These are phyloP conservation scores for Geranium rotundifolium DNA, from an alignment of 345 rosid species.

Conservation along the genomic window DNA sequence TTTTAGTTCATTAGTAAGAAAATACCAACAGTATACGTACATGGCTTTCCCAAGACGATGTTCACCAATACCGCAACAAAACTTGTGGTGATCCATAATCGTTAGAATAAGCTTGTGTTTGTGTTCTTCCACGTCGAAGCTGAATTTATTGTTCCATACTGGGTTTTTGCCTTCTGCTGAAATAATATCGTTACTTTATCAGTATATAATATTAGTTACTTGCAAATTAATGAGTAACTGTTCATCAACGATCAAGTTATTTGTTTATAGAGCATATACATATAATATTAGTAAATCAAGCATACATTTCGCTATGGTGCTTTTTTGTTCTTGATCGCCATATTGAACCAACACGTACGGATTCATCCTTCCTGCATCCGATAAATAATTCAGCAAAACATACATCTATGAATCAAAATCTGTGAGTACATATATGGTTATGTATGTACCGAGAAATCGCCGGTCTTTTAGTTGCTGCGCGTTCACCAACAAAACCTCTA, in stretches of 20 bases:
- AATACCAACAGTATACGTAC: not conserved
- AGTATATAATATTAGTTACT: too few relatives aligned
- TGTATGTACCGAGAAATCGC: not conserved
- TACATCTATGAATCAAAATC: too few relatives aligned
- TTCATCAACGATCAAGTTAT: too few relatives aligned
- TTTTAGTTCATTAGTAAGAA: not conserved
- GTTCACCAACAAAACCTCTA: not conserved
- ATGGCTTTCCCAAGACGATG: not conserved
- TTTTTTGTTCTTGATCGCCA: not conserved
- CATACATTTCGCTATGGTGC: not conserved
- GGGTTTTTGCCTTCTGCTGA: not conserved
- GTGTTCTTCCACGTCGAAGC: not conserved
- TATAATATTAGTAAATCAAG: not conserved
- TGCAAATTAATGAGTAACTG: too few relatives aligned
- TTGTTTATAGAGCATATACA: too few relatives aligned
- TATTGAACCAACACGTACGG: not conserved
- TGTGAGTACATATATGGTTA: too few relatives aligned
- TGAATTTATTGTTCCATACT: not conserved
- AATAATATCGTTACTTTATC: not conserved
- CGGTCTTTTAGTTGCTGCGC: not conserved
- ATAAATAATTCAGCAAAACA: too few relatives aligned
- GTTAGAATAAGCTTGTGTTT: not conserved
- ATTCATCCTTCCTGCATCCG: not conserved
- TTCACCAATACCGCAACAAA: not conserved
- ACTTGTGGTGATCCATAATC: not conserved